phyloP scores from a whole-genome alignment of 345 rosid species.

The Pelargonium nanum region DNA sequence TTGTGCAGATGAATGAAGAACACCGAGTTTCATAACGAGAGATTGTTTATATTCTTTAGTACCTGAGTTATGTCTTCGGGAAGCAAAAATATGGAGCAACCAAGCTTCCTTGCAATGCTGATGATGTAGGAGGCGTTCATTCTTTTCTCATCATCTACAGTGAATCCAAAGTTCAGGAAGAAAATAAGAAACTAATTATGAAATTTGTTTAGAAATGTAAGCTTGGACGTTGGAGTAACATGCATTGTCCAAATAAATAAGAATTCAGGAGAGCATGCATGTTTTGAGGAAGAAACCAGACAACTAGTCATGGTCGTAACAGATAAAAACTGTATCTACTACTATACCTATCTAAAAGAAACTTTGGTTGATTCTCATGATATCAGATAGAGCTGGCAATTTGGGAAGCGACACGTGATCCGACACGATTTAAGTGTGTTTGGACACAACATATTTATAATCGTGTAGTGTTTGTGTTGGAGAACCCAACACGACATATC shows the following conservation, averaged over 20 bases:
- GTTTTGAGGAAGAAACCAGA: neutral
- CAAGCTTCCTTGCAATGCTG: conserved; percentile 88
- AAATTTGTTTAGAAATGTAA: too few relatives aligned
- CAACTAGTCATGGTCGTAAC: too few relatives aligned
- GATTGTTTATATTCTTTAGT: neutral
- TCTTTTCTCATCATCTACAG: conserved; percentile 80
- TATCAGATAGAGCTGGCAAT: too few relatives aligned
- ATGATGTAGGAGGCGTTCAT: conserved; percentile 95
- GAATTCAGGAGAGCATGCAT: neutral
- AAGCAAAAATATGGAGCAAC: conserved; percentile 92
- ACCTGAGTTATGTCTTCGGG: conserved; percentile 97
- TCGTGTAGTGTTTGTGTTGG: too few relatives aligned
- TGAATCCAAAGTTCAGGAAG: conserved; percentile 2
- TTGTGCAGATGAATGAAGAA: neutral
- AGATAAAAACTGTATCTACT: too few relatives aligned
- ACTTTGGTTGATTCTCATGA: too few relatives aligned
- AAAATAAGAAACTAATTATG: neutral
- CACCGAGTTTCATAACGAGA: neutral
- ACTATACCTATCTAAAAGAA: too few relatives aligned
- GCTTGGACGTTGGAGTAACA: too few relatives aligned
- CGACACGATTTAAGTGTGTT: too few relatives aligned
- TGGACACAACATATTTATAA: too few relatives aligned
- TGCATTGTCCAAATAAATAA: neutral
- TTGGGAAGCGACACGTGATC: too few relatives aligned
- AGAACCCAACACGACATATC: too few relatives aligned